Conservation (phyloP, 306 rosid species). For the Alnus rubra region DNA sequence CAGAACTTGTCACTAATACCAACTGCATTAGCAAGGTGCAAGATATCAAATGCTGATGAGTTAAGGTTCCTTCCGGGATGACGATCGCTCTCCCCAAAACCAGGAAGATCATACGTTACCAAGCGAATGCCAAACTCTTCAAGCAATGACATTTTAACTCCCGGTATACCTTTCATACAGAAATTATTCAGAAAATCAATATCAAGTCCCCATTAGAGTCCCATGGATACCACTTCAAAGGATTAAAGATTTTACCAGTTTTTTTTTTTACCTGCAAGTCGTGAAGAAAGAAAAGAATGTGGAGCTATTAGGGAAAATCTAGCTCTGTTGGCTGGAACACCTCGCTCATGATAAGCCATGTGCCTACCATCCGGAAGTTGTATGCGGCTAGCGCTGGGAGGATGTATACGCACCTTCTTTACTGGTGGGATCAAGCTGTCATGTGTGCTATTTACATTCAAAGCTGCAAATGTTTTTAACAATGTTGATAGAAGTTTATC, state of each 20-base stretch:
- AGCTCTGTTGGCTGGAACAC: constrained; percentile 65
- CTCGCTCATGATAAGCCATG: constrained; percentile 76
- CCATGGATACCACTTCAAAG: constrained; percentile 13
- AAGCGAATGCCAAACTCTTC: constrained; percentile 83
- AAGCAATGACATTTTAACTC: constrained; percentile 67
- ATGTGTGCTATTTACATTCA: constrained; percentile 46
- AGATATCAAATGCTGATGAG: constrained; percentile 83
- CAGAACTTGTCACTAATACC: constrained; percentile 80
- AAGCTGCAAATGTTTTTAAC: constrained; percentile 51
- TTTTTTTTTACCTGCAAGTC: constrained; percentile 64
- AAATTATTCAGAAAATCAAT: neutral
- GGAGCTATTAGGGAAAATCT: constrained; percentile 82
- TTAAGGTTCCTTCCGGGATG: constrained; percentile 76
- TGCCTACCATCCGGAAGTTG: constrained; percentile 92
- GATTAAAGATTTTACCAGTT: neutral
- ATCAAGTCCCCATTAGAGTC: neutral
- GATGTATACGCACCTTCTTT: constrained; percentile 67
- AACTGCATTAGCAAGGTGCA: constrained; percentile 63
- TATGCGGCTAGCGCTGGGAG: constrained; percentile 71
- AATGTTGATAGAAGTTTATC: constrained; percentile 13
- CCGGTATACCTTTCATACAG: constrained; percentile 66
- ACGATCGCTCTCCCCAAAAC: constrained; percentile 99
- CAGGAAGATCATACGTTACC: constrained; percentile 93
- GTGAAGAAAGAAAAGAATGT: constrained; percentile 90
- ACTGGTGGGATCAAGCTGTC: constrained; percentile 40